Evolutionary conservation across 352 stramenopile genomes (phyloP), one percentile per base, ranked within the genome.

Genomic region (Globisporangium megalacanthum): DNA sequence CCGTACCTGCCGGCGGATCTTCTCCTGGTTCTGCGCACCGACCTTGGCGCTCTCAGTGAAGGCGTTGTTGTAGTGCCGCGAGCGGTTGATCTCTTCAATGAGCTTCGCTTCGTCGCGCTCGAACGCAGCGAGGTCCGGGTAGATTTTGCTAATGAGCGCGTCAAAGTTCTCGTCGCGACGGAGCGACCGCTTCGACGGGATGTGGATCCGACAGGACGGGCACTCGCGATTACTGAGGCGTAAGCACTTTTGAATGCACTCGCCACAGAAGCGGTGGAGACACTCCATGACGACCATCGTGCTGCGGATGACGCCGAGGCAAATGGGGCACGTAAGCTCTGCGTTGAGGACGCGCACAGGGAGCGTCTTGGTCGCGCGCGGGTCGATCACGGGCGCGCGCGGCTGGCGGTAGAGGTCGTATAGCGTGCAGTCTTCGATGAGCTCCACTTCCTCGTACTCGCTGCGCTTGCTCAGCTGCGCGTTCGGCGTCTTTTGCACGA

Each of bases 231-330:
- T 94, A 63, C 74, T 86, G 1, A 88, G 66, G 15, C 86, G 81
- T 46, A 97, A 72, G 64, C 85, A 90, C 31, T 86, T 89, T 52
- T 94, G 75, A 60, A 97, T 96, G 69, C 89, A 97, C 33, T 94
- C 77, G 56, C 82, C 70, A 54, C 89, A 97, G 64, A 97, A 97
- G 42, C 89, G 81, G 64, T 97, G 89, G 49, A 97, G 71, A 65
- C 89, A 97, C 62, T 95, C 83, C 74, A 95, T 96, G 13, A 97
- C 88, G 17, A 95, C 88, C 49, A 79, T 79, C n/a, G 88, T 92
- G 51, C 88, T 75, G 54, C 76, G 75, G 58, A 94, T 83, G 50
- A 94, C 91, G 35, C 86, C 79, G 13, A 97, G 68, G 56, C 89
- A 97, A 48, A 97, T 83, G 11, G 88, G 86, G 56, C 89, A 97